These are phyloP conservation scores for Plasmopara viticola DNA, from an alignment of 352 stramenopile species.

Conservation along the genomic window DNA sequence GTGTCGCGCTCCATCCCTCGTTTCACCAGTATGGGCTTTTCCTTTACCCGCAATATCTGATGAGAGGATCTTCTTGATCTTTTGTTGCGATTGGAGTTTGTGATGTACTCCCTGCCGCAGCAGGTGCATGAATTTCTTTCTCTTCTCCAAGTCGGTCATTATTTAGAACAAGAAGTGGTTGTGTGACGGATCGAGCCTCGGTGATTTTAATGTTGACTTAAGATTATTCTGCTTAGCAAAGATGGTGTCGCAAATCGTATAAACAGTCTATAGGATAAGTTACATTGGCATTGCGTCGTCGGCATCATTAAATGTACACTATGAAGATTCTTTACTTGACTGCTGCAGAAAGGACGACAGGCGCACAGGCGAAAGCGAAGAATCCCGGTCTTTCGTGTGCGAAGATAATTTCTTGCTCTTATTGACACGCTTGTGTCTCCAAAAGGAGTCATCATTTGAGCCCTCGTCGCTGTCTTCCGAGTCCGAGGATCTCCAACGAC, in stretches of 20 bases:
- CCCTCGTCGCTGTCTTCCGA: conserved; percentile 32
- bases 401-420: conserved; percentile 37
- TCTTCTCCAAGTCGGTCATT: conserved; percentile 23
- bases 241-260: not conserved
- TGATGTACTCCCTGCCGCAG: conserved; percentile 55
- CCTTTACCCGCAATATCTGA: conserved; percentile 8
- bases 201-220: not conserved
- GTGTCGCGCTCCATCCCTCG: conserved; percentile 17
- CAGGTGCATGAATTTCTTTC: conserved; percentile 44
- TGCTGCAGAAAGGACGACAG: conserved; percentile 91
- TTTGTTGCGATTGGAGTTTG: conserved; percentile 34
- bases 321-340: conserved; percentile 23
- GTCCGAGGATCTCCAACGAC: conserved; percentile 41
- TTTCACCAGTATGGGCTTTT: conserved; percentile 11
- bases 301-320: conserved; percentile 7
- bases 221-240: not conserved
- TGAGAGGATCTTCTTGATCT: conserved; percentile 8
- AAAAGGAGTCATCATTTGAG: conserved; percentile 25
- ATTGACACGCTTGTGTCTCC: conserved; percentile 24
- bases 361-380: conserved; percentile 57
- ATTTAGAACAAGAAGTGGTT: too few species aligned
- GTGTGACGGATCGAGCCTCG: too few species aligned
- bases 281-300: not conserved
- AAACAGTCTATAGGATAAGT: conserved; percentile 10
- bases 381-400: conserved; percentile 32